These are phyloP conservation scores for Polyporus arcularius DNA, from an alignment of 768 basidiomycete species.

Conservation along the genomic window DNA sequence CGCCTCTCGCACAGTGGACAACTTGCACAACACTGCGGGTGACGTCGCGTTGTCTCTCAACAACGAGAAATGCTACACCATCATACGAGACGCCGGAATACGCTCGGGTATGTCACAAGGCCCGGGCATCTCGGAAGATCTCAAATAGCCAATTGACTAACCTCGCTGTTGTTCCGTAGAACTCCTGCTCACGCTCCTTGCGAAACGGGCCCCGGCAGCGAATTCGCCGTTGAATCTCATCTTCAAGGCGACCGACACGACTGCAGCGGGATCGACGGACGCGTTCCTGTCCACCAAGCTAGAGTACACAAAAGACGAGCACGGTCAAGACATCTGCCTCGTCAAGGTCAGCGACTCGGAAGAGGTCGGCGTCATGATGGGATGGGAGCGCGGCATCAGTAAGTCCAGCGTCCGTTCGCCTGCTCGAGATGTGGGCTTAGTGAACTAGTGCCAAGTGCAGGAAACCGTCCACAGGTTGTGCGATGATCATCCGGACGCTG, in stretches of 20 bases:
- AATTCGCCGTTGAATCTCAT: constrained; percentile 36
- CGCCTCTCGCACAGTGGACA: constrained; percentile 56
- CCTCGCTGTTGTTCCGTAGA: constrained; percentile 43
- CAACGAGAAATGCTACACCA: constrained; percentile 66
- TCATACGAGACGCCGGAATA: constrained; percentile 91
- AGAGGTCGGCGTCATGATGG: constrained; percentile 99
- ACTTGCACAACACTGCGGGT: constrained; percentile 78
- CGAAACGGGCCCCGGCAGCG: constrained; percentile 38
- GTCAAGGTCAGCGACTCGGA: constrained; percentile 59
- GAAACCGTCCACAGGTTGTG: constrained; percentile 74
- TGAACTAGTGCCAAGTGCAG: constrained; percentile 53
- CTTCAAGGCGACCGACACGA: constrained; percentile 52
- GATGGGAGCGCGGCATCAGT: constrained; percentile 91
- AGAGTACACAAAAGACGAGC: constrained; percentile 64
- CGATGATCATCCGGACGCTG: constrained; percentile 46
- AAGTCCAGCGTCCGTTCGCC: constrained; percentile 21
- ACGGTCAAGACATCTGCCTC: constrained; percentile 84
- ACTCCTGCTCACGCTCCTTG: constrained; percentile 66
- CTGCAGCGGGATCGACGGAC: constrained; percentile 62
- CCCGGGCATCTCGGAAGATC: not conserved
- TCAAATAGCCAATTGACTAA: not conserved
- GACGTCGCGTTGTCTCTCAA: constrained; percentile 91
- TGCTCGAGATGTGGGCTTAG: constrained; percentile 17
- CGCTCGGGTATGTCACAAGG: constrained; percentile 61
- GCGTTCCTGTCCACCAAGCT: constrained; percentile 74